Base-by-base conservation (phyloP, 2,329 filamentous ascomycete genomes). In the Endoconidiophora laricicola region DNA sequence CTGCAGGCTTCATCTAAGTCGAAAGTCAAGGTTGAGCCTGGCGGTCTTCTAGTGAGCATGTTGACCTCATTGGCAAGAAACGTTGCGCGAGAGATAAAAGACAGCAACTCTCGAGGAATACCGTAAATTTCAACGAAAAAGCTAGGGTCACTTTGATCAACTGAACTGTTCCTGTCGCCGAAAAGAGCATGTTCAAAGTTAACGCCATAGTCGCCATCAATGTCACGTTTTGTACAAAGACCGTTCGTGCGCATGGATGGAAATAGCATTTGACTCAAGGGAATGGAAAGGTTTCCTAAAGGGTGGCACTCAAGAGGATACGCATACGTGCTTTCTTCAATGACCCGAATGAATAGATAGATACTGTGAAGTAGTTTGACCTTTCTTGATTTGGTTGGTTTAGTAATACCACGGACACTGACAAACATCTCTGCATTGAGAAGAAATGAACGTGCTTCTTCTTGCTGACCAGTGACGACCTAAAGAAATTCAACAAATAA, bases 61-160 rank as follows among this genome's bases (percentile, higher is more conserved):
- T 41, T 50, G 51, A 67, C 68, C 40, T 69, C 66, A 18, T 67
- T 68, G 1, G 61, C 66, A 0, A 71, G 57, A 2, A 66, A 64
- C 12, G 69, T 66, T 0, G 65, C 61, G 10, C 66, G 63, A 0
- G 66, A 69, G 2, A 69, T 49, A 1, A 69, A 59, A 0, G 64
- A 61, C 51, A 70, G 56, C 20, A 65, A 61, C 0, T 63, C 58
- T 44, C 70, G 67, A 0, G 67, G 67, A 5, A 70, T 60, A 0
- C 67, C 67, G 22, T 67, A 70, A 2, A 70, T 69, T 20, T 67
- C 63, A 0, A 65, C 65, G 22, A 68, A 71, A 0, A 71, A 57
- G 0, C 66, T 69, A 0, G 61, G 58, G 0, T 63, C 60, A 60
- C 64, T 69, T 0, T 58, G 56, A 56, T 48, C 60, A 63, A 62